Evolutionary conservation across 2,329 filamentous ascomycete genomes (phyloP), one percentile per base, ranked within the genome.

Genomic region (Apiospora rasikravindrae): DNA sequence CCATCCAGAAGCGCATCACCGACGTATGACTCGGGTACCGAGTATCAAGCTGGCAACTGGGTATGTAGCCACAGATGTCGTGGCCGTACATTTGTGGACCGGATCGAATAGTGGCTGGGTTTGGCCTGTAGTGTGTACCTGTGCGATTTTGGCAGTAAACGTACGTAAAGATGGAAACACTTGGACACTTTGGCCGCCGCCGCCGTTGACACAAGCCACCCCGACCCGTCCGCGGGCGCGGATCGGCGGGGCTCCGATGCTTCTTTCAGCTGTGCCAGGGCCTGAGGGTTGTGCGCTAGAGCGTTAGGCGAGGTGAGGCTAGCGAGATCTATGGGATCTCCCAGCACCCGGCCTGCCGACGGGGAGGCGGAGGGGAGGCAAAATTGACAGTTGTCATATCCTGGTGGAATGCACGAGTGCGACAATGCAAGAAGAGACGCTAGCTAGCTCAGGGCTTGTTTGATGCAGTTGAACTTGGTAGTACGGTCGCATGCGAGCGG

Each of bases 181-280:
- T 29, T 33, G 53, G 53, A 57, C 53, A 61, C 33, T 40, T 19
- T 61, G 53, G 26, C 53, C 53, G 53, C 53, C 53, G 53, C 53
- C 53, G 53, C 29, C 29, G 29, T 37, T 22, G 26, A 64, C 57
- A 40, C 29, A 64, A 64, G 33, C 57, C 57, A 64, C 57, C 29
- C 57, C 57, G 57, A 64, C 57, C 57, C 57, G 57, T 64, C 33
- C 57, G 57, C 29, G 57, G 57, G 33, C 40, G 57, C 57, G 57
- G 57, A 64, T 64, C 57, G 57, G 57, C 57, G 57, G 57, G 57
- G 57, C 57, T 64, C 57, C 57, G 57, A 64, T 40, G 57, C 57
- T 64, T 64, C 57, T 64, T 64, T 64, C 57, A 64, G 57, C 57
- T 64, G 57, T 37, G 33, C 57, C 33, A 64, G 53, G 29, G 14